Base-by-base conservation (phyloP, 2,329 filamentous ascomycete species). In the Chaetomium strumarium region DNA sequence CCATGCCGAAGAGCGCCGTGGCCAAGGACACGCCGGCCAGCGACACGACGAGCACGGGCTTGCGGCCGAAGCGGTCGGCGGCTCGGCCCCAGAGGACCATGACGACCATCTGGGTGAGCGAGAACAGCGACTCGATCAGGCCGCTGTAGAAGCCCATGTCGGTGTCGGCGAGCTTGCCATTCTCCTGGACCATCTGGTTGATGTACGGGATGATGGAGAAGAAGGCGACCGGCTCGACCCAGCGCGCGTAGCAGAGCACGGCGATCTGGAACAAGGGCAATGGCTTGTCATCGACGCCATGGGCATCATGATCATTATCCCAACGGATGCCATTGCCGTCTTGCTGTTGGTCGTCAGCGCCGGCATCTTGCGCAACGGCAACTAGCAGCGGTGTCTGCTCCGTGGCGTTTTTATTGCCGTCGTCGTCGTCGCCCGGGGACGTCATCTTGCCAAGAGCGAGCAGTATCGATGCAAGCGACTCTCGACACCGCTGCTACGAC, bases 181-280 rank as follows among this genome's bases (percentile, higher is more conserved):
- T 85, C 52, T 79, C 74, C 66, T 80, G 73, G 36, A 88, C 82
- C 88, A 92, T 92, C 63, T 85, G 74, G 62, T 84, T 88, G 68
- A 93, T 79, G 69, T 87, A 92, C 1, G 88, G 86, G 62, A 92
- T 87, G 66, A 92, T 89, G 65, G 77, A 82, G 72, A 91, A 92
- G 72, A 89, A 92, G n/a, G 86, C 85, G 38, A 91, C 77, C 1
- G 88, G 87, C 63, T 92, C 88, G 41, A 88, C 74, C 24, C 88
- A 64, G 6, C 87, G 81, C 1, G 84, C 83, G 64, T 83, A 87
- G 72, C 88, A 92, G 12, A 93, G 79, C 11, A 87, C 68, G 31
- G 85, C 67, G 48, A 93, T 82, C 66, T 92, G 88, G n/a, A 65
- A 49, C 56, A 71, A 74, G n/a, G 82, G 79, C 13, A 87, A 65